Conservation (phyloP, 2,329 filamentous ascomycete genomes). For the Epichloe typhina region DNA sequence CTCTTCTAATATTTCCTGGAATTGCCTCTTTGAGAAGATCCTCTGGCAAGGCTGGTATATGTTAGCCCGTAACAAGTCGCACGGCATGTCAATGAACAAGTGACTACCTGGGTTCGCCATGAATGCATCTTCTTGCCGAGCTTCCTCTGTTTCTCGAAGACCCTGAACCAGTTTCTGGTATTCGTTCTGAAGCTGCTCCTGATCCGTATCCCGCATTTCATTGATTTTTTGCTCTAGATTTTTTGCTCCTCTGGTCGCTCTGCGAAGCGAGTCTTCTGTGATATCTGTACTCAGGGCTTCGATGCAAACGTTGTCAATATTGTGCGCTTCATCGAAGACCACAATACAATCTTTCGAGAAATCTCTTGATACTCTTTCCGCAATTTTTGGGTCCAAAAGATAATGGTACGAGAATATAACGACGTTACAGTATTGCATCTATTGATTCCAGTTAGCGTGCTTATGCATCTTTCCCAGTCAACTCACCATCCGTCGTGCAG, state of each 20-base stretch:
- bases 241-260: slow-evolving; percentile 77
- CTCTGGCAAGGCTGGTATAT: slow-evolving; percentile 59
- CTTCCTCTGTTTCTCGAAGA: slow-evolving; percentile 74
- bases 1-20: slow-evolving; percentile 87
- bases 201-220: slow-evolving; percentile 93
- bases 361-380: slow-evolving; percentile 86
- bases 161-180: slow-evolving; percentile 94
- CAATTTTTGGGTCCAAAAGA: slow-evolving; percentile 92
- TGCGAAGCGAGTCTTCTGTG: slow-evolving; percentile 85
- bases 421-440: slow-evolving; percentile 99
- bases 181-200: slow-evolving; percentile 86
- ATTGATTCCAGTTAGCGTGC: slow-evolving; percentile 6
- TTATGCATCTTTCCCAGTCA: not conserved
- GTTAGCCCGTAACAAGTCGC: slow-evolving; percentile 9
- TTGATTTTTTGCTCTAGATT: slow-evolving; percentile 88
- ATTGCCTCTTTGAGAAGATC: slow-evolving; percentile 92
- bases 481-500: slow-evolving; percentile 76
- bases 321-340: slow-evolving; percentile 97
- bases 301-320: slow-evolving; percentile 99
- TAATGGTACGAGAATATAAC: slow-evolving; percentile 99
- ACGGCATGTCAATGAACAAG: not conserved
- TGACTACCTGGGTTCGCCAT: slow-evolving; percentile 71
- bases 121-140: slow-evolving; percentile 84
- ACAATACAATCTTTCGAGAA: slow-evolving; percentile 97
- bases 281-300: slow-evolving; percentile 94